Base-by-base conservation (phyloP, 2,329 filamentous ascomycete species). In the Grosmannia clavigera region DNA sequence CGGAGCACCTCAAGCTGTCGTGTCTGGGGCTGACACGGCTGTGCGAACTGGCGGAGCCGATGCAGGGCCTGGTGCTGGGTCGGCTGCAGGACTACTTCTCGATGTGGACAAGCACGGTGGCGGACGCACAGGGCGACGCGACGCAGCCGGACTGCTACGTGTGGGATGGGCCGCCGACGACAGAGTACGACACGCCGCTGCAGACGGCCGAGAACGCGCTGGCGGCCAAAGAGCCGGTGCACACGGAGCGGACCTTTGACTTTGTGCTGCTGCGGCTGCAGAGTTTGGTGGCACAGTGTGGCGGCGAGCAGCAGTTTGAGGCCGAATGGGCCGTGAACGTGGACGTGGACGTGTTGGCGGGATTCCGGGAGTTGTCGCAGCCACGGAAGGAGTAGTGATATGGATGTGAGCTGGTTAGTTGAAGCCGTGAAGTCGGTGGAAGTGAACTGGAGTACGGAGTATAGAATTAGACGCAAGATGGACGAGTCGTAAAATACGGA, bases 51-150 rank as follows among this genome's bases (percentile, higher is more conserved):
- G 77, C 79, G 0, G 78, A 80, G 31, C 78, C 78, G 0, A 73
- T 81, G 68, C 80, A 81, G 62, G 76, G 81, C 0, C 79, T 87
- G 59, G 77, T 83, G 2, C 72, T 90, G 5, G 68, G 71, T 1
- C 79, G 78, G 46, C 75, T 94, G 60, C 89, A 94, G 70, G 86
- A 86, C 67, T 84, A 88, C 66, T 83, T 94, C 67, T 78, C 79
- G 1, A 80, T 91, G 73, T 94, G 89, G 89, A 88, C 85, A 1
- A 82, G 81, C 64, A 80, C 89, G 1, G 75, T 92, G 35, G 73
- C 74, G 1, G 85, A 90, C 66, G 73, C 92, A 57, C 76, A 85
- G 58, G 82, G 82, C 29, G 75, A 77, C 50, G 76, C 77, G 31
- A 76, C 79, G 55, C 76, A 72, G 2, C 70, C 71, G 1, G 82